Percentiles rank a stretch among this genome's conserved stretches.
Conservation (phyloP, 2,329 filamentous ascomycete species). For the Paradendryphiella salina region DNA sequence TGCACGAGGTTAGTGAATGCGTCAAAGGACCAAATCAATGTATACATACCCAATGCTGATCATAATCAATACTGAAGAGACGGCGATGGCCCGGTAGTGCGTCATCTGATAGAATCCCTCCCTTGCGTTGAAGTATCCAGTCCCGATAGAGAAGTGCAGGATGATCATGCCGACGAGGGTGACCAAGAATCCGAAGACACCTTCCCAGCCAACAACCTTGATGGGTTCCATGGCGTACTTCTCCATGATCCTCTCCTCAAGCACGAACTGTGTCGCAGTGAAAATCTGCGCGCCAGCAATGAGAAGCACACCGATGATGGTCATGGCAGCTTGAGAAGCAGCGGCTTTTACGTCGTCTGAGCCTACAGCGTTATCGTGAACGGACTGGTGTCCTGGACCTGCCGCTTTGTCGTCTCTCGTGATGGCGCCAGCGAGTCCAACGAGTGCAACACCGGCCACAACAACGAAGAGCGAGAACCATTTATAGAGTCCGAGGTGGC, state of each 20-base stretch:
- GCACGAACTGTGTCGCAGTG: conserved; percentile 92
- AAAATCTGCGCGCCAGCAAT: conserved; percentile 97
- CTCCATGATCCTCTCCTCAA: conserved; percentile 91
- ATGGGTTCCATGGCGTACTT: conserved; percentile 80
- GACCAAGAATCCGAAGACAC: conserved; percentile 81
- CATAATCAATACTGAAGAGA: conserved; percentile 91
- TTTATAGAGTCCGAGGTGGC: conserved; percentile 82
- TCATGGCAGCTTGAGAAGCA: conserved; percentile 64
- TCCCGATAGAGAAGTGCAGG: conserved; percentile 75
- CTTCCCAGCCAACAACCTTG: conserved; percentile 94
- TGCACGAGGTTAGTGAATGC: conserved; percentile 44
- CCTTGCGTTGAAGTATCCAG: conserved; percentile 85
- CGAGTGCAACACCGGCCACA: conserved; percentile 82
- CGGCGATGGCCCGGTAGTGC: conserved; percentile 67
- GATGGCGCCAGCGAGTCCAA: conserved; percentile 85
- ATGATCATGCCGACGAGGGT: conserved; percentile 79
- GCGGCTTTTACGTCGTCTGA: conserved; percentile 37
- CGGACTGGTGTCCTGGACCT: conserved; percentile 28
- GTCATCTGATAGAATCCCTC: conserved; percentile 85
- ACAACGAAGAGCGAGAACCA: conserved; percentile 89
- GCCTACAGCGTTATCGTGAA: conserved; percentile 36
- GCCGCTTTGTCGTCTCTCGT: conserved; percentile 67
- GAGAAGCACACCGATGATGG: conserved; percentile 80
- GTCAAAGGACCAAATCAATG: conserved; percentile 1
- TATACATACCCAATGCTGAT: conserved; percentile 84